Base-by-base conservation (phyloP, 495 filamentous ascomycete species). In the Penicillium simplicissimum region DNA sequence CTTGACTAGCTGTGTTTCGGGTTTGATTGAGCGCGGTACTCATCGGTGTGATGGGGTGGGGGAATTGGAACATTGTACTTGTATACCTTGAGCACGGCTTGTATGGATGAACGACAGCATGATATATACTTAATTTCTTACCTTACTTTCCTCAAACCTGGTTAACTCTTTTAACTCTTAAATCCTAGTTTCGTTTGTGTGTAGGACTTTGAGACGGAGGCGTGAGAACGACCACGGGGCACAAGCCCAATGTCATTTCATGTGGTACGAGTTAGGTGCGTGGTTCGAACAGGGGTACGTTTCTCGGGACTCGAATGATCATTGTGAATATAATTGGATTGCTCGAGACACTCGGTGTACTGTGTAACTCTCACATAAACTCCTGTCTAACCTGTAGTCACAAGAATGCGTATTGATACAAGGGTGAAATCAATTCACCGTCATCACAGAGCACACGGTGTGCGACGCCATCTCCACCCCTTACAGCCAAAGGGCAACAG, bases 401-500 rank as follows among this genome's bases (percentile, higher is more conserved):
- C 52, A 56, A 54, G 31, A 23, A 64, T 67, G 64, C 59, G 66
- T 69, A 69, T 69, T 42, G 49, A 67, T 67, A 69, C 61, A 68
- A 54, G 48, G 25, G 42, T 45, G 7, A 11, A 45, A n/a, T 45
- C 42, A 45, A 17, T 21, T 45, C 42, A 21, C 42, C 19, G 42
- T 8, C 48, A 31, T 25, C 28, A 8, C 13, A 48, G 23, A 45
- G 19, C 1, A 19, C n/a, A 42, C 40, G 10, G 2, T 33, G 42
- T 28, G 47, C 13, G 23, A 51, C 43, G 7, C n/a, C 42, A 8
- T 15, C 53, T 40, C 53, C 1, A 3, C 23, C 45, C 25, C 52
- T 62, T 52, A 74, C 58, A 74, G 65, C 65, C 59, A 70, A 9
- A 68, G 58, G 37, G 71, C 69, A 25, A 68, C 21, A 7, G 58